phyloP scores from a whole-genome alignment of 768 basidiomycete species.

The Roridomyces roridus region DNA sequence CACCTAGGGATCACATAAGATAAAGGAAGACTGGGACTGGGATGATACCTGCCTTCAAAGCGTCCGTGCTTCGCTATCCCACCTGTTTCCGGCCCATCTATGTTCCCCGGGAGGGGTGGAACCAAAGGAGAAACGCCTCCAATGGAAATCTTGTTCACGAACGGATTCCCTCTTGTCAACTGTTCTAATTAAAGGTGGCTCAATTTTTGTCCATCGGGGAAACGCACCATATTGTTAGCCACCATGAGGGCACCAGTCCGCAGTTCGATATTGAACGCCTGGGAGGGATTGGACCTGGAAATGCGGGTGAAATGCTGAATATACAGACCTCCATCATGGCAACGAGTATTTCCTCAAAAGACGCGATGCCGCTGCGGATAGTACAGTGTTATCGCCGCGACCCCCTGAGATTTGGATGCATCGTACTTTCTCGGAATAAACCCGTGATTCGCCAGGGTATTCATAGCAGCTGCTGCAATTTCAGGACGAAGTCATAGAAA shows the following conservation, averaged over 20 bases:
- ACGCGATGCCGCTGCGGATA: constrained; percentile 17
- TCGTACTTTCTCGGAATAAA: constrained; percentile 20
- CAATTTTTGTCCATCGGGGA: not conserved
- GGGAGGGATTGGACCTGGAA: not conserved
- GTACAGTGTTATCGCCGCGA: not conserved
- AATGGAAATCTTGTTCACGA: constrained; percentile 21
- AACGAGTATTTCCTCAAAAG: constrained; percentile 21
- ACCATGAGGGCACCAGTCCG: constrained; percentile 11
- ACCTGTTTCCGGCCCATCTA: constrained; percentile 20
- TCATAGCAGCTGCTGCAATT: constrained; percentile 22
- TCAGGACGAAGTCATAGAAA: not conserved
- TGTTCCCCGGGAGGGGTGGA: constrained; percentile 14
- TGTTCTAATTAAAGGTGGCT: not conserved
- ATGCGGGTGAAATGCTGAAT: not conserved
- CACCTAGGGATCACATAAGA: not conserved
- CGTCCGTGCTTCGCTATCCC: constrained; percentile 26
- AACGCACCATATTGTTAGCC: constrained; percentile 19
- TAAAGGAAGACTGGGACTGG: not conserved
- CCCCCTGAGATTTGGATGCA: not conserved
- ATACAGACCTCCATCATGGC: constrained; percentile 24
- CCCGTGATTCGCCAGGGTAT: constrained; percentile 22
- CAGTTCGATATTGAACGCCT: constrained; percentile 23
- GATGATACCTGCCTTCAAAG: constrained; percentile 13
- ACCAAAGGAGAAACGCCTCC: constrained; percentile 19
- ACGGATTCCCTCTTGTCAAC: constrained; percentile 23